Conservation (phyloP, 164 flowering plant genomes). For the Nymphaea colorata region DNA sequence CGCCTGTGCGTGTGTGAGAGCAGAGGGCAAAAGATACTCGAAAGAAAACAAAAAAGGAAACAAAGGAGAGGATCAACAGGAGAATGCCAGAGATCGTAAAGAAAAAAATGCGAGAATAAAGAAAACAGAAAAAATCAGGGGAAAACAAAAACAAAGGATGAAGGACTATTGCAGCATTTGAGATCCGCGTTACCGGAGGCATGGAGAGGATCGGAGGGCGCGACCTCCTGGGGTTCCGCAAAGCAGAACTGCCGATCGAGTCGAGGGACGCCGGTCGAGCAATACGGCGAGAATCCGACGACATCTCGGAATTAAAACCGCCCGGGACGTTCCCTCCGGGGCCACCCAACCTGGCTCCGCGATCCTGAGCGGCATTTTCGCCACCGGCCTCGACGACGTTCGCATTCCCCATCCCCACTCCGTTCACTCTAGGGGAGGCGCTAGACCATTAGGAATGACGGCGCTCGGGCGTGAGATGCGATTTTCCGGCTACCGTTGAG, state of each 20-base stretch:
- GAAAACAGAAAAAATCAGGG: background rate
- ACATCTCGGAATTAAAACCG: conserved; percentile 7
- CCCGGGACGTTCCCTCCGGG: conserved; percentile 23
- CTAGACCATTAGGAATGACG: too few relatives aligned
- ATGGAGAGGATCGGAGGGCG: conserved; percentile 55
- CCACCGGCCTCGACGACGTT: conserved; percentile 50
- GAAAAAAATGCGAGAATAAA: background rate
- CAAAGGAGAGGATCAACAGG: background rate
- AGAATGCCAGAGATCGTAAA: background rate
- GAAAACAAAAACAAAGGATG: background rate
- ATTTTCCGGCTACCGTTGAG: too few relatives aligned
- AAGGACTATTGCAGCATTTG: background rate
- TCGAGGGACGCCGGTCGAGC: conserved; percentile 25
- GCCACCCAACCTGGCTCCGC: conserved; percentile 1
- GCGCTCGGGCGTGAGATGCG: too few relatives aligned
- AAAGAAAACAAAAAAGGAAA: background rate
- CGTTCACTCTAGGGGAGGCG: too few relatives aligned
- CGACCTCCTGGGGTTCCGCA: conserved; percentile 36
- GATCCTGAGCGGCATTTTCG: background rate
- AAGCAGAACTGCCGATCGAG: conserved; percentile 47
- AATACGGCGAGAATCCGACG: conserved; percentile 13
- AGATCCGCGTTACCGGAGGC: conserved; percentile 50
- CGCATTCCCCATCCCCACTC: conserved; percentile 50
- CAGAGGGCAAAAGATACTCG: background rate
- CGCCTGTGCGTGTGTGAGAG: background rate